A percentile compares a stretch with the other conserved stretches of the same genome.
Evolutionary conservation across 768 basidiomycete genomes (phyloP).

Genomic region (Roridomyces roridus): DNA sequence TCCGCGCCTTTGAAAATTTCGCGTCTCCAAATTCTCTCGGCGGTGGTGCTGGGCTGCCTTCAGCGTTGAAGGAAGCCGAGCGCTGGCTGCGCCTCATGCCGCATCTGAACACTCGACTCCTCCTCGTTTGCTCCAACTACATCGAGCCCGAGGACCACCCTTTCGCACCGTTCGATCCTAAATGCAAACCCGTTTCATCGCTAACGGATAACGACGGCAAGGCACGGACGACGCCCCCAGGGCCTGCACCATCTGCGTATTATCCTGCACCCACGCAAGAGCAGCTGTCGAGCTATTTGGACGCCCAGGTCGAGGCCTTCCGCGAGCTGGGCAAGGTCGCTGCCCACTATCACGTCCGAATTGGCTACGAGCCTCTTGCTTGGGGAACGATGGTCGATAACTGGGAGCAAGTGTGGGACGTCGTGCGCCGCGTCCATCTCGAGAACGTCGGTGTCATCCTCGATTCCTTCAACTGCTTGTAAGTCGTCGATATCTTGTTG

Average conservation of each 20-base stretch:
- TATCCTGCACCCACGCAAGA: slow-evolving; percentile 10
- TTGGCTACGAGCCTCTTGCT: slow-evolving; percentile 41
- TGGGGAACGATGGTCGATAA: slow-evolving; percentile 40
- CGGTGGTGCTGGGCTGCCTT: slow-evolving; percentile 26
- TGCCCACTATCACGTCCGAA: slow-evolving; percentile 31
- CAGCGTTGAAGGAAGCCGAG: slow-evolving; percentile 34
- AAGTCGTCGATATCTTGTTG: background rate
- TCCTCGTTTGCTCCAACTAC: slow-evolving; percentile 43
- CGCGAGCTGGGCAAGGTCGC: slow-evolving; percentile 38
- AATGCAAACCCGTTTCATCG: background rate
- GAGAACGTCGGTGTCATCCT: slow-evolving; percentile 45
- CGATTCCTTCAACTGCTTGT: slow-evolving; percentile 43
- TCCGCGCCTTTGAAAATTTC: slow-evolving; percentile 44
- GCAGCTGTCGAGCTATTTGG: slow-evolving; percentile 30
- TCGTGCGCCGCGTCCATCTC: slow-evolving; percentile 37
- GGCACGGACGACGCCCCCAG: background rate
- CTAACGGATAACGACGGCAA: background rate
- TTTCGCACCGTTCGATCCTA: slow-evolving; percentile 14
- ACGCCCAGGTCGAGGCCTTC: slow-evolving; percentile 32
- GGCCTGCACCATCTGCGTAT: slow-evolving; percentile 6
- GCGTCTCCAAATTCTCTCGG: slow-evolving; percentile 10
- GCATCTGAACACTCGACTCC: slow-evolving; percentile 34
- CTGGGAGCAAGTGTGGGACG: slow-evolving; percentile 46
- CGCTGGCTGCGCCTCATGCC: slow-evolving; percentile 38
- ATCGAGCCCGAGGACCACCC: slow-evolving; percentile 29